Evolutionary conservation across 768 basidiomycete species (phyloP), one percentile per base, ranked within the genome.

Genomic region (Omphalotus guepiniiformis): DNA sequence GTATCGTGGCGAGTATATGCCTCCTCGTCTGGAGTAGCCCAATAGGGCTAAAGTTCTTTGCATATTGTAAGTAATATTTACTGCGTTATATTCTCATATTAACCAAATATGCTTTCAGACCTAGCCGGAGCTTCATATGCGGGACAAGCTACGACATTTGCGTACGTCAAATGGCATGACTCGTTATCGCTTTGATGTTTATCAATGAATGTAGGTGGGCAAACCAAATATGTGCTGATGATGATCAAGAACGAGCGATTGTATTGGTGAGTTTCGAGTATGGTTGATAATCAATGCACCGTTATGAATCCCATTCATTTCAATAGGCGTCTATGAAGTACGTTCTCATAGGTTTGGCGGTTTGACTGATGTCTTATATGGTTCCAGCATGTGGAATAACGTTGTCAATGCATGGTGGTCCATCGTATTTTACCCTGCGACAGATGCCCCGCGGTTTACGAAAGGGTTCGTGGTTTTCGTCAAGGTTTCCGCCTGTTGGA

Each of bases 131-230:
- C 83, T 13, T 79, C 83, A 5, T 89, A 83, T 57, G 75, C 84
- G 0, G 85, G 86, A 8, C 88, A 88, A 58, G 88, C 85, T 5
- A 80, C 78, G 15, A 89, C 85, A 21, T 88, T 88, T 56, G 81
- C 82, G 76, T 82, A 53, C 44, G 78, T 69, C 25, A 26, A 30
- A 32, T 30, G 36, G 45, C 42, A 13, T 18, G 39, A 21, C 27
- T 26, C 25, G 3, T 19, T 8, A n/a, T 41, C 29, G 8, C 40
- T 28, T 39, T 51, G 38, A 50, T 21, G 18, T 51, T 19, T 29
- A 38, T 26, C 15, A 13, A 23, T 16, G 9, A 44, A 32, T 49
- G 16, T 53, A 82, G 80, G 12, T 88, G 88, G 87, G 84, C 85
- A n/a, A 89, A 89, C 60, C 82, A 85, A 58, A 75, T 85, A 42